phyloP scores from a whole-genome alignment of 129 eudicot genomes.

The Flaveria ramosissima region DNA sequence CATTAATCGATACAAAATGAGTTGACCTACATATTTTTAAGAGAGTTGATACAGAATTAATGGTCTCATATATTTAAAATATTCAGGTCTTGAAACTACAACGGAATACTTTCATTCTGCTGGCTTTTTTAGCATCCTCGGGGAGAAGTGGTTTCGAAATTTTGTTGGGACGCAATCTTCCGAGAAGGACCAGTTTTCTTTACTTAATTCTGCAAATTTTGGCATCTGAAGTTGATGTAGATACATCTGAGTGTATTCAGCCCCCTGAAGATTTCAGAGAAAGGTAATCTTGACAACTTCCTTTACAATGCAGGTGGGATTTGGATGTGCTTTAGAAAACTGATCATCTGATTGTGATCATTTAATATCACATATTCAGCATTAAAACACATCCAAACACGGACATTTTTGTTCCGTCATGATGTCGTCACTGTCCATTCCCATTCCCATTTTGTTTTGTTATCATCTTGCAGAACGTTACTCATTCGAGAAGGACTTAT shows the following conservation, averaged over 20 bases:
- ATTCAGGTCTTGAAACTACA: constrained; percentile 81
- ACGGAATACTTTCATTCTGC: constrained; percentile 51
- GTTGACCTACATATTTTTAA: too few species aligned
- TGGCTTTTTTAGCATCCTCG: constrained; percentile 80
- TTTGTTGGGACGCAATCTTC: constrained; percentile 49
- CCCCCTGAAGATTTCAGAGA: constrained; percentile 54
- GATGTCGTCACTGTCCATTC: not conserved
- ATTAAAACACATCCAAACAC: not conserved
- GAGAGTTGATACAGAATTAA: constrained; percentile 1
- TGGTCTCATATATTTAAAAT: constrained; percentile 3
- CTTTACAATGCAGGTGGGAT: not conserved
- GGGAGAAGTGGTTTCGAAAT: constrained; percentile 76
- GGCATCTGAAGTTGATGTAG: constrained; percentile 64
- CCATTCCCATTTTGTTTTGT: not conserved
- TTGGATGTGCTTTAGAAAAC: constrained; percentile 11
- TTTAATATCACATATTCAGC: not conserved
- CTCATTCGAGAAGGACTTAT: constrained; percentile 80
- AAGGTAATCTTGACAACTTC: constrained; percentile 46
- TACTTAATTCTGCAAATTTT: constrained; percentile 58
- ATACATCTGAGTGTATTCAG: constrained; percentile 41
- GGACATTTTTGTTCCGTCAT: not conserved
- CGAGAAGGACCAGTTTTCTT: constrained; percentile 53
- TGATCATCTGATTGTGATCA: not conserved
- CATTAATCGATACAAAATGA: too few species aligned
- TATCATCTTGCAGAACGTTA: constrained; percentile 58